Percentiles rank a stretch among this genome's conserved stretches.
phyloP scores from a whole-genome alignment of 2,329 filamentous ascomycete genomes.

The Phaeosphaeria sp. region DNA sequence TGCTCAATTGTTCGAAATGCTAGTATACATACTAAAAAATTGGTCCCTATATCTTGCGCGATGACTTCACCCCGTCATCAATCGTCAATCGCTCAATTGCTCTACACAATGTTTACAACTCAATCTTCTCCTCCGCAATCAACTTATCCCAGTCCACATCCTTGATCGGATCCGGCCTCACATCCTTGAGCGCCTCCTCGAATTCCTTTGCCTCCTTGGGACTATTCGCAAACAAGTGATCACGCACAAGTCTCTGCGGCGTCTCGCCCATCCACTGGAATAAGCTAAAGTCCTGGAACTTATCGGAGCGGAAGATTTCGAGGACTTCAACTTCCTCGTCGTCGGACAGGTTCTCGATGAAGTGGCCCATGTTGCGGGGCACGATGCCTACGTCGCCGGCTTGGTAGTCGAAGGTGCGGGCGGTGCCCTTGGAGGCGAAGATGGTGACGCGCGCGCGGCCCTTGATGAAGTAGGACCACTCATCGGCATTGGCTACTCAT shows the following conservation, averaged over 20 bases:
- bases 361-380: slow-evolving; percentile 78
- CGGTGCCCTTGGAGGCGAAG: slow-evolving; percentile 72
- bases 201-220: slow-evolving; percentile 68
- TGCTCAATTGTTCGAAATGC: neutral
- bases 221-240: slow-evolving; percentile 71
- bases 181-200: slow-evolving; percentile 66
- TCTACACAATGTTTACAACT: too few species aligned
- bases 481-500: slow-evolving; percentile 65
- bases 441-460: slow-evolving; percentile 77
- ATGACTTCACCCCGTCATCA: too few species aligned
- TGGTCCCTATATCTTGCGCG: too few species aligned
- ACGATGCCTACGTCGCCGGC: slow-evolving; percentile 80
- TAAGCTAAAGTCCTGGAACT: slow-evolving; percentile 75
- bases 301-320: slow-evolving; percentile 75
- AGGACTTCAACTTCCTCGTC: slow-evolving; percentile 77
- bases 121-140: slow-evolving; percentile 28
- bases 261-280: slow-evolving; percentile 81
- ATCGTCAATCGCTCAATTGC: too few species aligned
- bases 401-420: slow-evolving; percentile 77
- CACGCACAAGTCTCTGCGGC: slow-evolving; percentile 69
- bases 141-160: slow-evolving; percentile 33
- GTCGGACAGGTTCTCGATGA: slow-evolving; percentile 79
- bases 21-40: neutral
- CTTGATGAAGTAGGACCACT: slow-evolving; percentile 80
- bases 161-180: slow-evolving; percentile 61